Conservation (phyloP, 2,329 filamentous ascomycete genomes). For the Scedosporium dehoogii region DNA sequence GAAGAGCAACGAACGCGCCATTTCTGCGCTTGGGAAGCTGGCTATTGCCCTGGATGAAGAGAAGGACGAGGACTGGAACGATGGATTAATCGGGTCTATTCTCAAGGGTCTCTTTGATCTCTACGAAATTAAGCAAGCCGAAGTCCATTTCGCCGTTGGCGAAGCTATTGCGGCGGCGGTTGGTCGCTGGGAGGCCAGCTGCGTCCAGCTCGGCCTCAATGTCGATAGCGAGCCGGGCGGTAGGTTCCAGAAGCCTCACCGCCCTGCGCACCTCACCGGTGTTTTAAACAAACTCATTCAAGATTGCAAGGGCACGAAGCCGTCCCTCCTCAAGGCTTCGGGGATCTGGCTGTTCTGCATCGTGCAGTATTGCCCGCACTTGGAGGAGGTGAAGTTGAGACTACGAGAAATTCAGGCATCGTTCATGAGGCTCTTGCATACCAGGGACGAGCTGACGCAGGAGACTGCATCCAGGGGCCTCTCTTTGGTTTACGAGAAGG, state of each 20-base stretch:
- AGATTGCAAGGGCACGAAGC: conserved; percentile 77
- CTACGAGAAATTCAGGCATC: conserved; percentile 73
- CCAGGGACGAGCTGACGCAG: conserved; percentile 88
- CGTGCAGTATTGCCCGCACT: conserved; percentile 78
- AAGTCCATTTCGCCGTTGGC: conserved; percentile 83
- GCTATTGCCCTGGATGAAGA: conserved; percentile 49
- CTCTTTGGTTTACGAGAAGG: conserved; percentile 88
- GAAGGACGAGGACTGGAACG: conserved; percentile 23
- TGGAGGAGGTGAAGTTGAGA: conserved; percentile 61
- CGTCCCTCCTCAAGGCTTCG: conserved; percentile 79
- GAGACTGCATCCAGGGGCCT: conserved; percentile 89
- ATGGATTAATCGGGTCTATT: conserved; percentile 40
- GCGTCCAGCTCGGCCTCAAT: conserved; percentile 65
- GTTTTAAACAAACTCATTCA: conserved; percentile 64
- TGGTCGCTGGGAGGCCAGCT: conserved; percentile 74
- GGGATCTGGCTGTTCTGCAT: conserved; percentile 92
- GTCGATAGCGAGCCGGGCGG: conserved; percentile 42
- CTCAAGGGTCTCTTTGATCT: conserved; percentile 62
- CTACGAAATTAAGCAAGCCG: conserved; percentile 75
- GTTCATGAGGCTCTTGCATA: conserved; percentile 79
- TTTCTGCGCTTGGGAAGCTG: conserved; percentile 69
- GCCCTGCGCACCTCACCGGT: conserved; percentile 32
- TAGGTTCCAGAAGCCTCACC: conserved; percentile 27
- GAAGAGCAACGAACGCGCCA: conserved; percentile 71
- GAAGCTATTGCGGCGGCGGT: conserved; percentile 75